A percentile compares a stretch with the other conserved stretches of the same genome.
These are phyloP conservation scores for Spergularia azorica DNA, from an alignment of 179 eudicot genomes.

Conservation along the genomic window DNA sequence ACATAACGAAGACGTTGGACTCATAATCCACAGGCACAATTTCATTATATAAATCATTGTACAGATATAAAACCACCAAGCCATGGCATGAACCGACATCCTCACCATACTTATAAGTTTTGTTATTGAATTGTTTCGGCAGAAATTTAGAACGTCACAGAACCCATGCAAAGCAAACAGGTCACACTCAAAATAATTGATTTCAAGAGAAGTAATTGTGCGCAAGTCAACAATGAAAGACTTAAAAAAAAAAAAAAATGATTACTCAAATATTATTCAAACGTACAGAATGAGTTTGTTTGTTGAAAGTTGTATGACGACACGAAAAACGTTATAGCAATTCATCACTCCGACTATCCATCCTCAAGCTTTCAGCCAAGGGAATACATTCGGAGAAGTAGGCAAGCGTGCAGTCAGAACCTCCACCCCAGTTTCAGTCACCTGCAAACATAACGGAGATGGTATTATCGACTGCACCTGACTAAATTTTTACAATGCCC, in stretches of 20 bases:
- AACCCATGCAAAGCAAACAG: too few relatives aligned
- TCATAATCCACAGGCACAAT: too few relatives aligned
- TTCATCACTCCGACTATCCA: not conserved
- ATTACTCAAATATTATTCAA: conserved; percentile 1
- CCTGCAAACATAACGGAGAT: conserved; percentile 43
- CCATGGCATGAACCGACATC: too few relatives aligned
- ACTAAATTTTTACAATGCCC: not conserved
- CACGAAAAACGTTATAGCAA: not conserved
- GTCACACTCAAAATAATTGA: too few relatives aligned
- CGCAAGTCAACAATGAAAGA: not conserved
- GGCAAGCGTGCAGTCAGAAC: conserved; percentile 90
- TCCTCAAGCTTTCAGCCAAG: conserved; percentile 59
- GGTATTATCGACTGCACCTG: not conserved
- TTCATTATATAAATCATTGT: too few relatives aligned
- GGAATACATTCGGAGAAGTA: conserved; percentile 81
- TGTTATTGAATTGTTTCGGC: too few relatives aligned
- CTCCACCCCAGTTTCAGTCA: conserved; percentile 92
- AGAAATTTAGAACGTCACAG: too few relatives aligned
- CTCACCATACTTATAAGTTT: too few relatives aligned
- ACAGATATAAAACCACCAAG: too few relatives aligned
- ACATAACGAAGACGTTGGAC: too few relatives aligned
- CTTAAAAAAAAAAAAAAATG: not conserved
- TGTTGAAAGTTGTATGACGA: not conserved
- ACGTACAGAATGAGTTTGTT: not conserved
- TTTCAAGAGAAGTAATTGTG: too few relatives aligned